phyloP scores from a whole-genome alignment of 345 rosid species.

The Lumnitzera littorea region DNA sequence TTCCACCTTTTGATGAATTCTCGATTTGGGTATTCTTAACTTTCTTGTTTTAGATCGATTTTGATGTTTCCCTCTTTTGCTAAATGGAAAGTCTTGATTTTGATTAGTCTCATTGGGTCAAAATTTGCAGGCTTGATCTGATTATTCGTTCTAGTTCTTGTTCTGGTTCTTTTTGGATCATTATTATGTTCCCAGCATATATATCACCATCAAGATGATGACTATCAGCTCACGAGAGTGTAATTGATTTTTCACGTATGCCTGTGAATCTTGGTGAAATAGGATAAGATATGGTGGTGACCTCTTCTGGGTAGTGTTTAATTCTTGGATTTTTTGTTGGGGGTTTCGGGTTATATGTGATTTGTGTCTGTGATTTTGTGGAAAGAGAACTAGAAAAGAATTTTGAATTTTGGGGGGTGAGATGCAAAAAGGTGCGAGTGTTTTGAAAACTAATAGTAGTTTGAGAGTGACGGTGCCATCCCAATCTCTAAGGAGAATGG shows the following conservation, averaged over 20 bases:
- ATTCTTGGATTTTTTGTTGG: constrained; percentile 1
- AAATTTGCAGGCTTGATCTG: no score
- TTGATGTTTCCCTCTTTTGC: no score
- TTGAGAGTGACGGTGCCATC: constrained; percentile 33
- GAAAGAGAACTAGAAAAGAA: no score
- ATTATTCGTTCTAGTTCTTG: no score
- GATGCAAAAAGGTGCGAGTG: constrained; percentile 45
- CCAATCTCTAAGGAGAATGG: constrained; percentile 67
- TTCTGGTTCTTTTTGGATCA: no score
- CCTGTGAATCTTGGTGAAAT: not conserved
- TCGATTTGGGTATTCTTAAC: no score
- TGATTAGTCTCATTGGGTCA: no score
- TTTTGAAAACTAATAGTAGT: constrained; percentile 19
- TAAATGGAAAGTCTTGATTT: no score
- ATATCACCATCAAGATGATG: no score
- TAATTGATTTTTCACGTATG: not conserved
- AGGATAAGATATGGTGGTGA: not conserved
- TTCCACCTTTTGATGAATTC: no score
- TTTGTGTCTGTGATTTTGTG: constrained; percentile 6
- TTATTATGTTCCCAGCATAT: no score
- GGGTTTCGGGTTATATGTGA: not conserved
- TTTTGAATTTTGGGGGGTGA: constrained; percentile 1
- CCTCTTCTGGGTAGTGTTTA: constrained; percentile 1
- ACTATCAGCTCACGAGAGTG: not conserved
- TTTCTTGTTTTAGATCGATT: no score